Evolutionary conservation across 1,139 yeast genomes (phyloP).

Genomic region (Blastobotrys arbuscula): DNA sequence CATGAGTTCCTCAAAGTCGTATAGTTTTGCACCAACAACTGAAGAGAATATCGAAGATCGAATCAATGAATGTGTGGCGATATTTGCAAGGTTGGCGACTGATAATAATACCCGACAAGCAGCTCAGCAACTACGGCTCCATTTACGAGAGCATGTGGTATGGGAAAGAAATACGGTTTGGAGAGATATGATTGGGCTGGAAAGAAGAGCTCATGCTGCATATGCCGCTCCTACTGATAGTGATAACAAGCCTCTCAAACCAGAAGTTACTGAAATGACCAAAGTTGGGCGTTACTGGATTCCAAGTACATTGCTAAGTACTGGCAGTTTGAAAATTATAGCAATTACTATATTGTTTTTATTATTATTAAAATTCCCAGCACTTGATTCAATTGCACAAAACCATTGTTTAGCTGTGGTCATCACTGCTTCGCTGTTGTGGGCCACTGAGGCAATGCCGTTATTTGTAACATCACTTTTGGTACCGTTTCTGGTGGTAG

Average conservation of each 20-base stretch:
- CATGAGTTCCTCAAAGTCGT: constrained; percentile 29
- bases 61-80: constrained; percentile 44
- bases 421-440: constrained; percentile 68
- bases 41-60: constrained; percentile 43
- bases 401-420: constrained; percentile 80
- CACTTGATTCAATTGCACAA: constrained; percentile 53
- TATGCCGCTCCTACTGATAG: neutral
- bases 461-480: constrained; percentile 76
- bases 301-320: constrained; percentile 22
- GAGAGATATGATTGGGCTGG: constrained; percentile 92
- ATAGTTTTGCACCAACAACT: constrained; percentile 46
- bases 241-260: neutral
- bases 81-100: constrained; percentile 44
- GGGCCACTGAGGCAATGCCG: constrained; percentile 96
- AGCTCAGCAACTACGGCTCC: constrained; percentile 62
- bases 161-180: constrained; percentile 97
- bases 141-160: constrained; percentile 84
- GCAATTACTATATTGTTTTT: constrained; percentile 45
- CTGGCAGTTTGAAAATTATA: constrained; percentile 30
- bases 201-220: constrained; percentile 58
- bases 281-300: constrained; percentile 16
- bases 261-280: neutral
- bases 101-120: constrained; percentile 47
- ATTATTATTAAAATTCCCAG: constrained; percentile 50
- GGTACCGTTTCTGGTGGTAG: constrained; percentile 73